These are phyloP conservation scores for Talaromyces amestolkiae DNA, from an alignment of 2,329 filamentous ascomycete species.

Conservation along the genomic window DNA sequence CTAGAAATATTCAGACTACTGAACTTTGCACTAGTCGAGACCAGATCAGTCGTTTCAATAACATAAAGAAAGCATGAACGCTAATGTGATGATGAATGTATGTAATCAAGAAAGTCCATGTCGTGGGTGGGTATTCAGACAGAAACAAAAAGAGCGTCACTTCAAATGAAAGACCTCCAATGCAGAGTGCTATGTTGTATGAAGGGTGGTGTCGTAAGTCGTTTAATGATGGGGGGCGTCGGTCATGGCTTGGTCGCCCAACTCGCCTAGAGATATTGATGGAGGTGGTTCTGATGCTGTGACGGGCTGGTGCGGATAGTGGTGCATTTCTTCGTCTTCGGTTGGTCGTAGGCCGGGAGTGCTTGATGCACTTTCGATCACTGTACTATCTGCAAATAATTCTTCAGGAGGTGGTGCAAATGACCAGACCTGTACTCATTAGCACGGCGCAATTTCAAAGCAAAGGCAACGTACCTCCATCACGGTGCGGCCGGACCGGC, in stretches of 20 bases:
- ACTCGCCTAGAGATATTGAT: slow-evolving; percentile 26
- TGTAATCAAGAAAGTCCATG: slow-evolving; percentile 12
- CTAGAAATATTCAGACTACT: not conserved
- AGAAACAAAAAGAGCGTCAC: not conserved
- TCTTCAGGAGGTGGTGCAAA: slow-evolving; percentile 71
- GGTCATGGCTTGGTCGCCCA: slow-evolving; percentile 35
- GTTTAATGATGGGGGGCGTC: slow-evolving; percentile 28
- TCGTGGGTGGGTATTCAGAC: slow-evolving; percentile 1
- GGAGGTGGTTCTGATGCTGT: slow-evolving; percentile 35
- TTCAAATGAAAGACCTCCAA: slow-evolving; percentile 8
- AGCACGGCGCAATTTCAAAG: not conserved
- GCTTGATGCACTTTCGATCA: slow-evolving; percentile 34
- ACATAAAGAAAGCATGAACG: not conserved
- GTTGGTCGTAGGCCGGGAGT: slow-evolving; percentile 30
- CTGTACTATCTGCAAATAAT: slow-evolving; percentile 27
- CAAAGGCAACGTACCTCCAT: slow-evolving; percentile 72
- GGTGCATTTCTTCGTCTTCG: slow-evolving; percentile 19
- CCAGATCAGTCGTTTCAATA: not conserved
- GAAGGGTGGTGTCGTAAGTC: not conserved
- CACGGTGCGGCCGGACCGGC: slow-evolving; percentile 78
- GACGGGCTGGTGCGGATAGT: slow-evolving; percentile 20
- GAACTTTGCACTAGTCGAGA: not conserved
- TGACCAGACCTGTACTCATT: slow-evolving; percentile 73
- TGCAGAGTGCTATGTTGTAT: not conserved
- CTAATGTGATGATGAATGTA: slow-evolving; percentile 1